These are phyloP conservation scores for Puccinia triticina DNA, from an alignment of 1,284 basidiomycete species.

Conservation along the genomic window DNA sequence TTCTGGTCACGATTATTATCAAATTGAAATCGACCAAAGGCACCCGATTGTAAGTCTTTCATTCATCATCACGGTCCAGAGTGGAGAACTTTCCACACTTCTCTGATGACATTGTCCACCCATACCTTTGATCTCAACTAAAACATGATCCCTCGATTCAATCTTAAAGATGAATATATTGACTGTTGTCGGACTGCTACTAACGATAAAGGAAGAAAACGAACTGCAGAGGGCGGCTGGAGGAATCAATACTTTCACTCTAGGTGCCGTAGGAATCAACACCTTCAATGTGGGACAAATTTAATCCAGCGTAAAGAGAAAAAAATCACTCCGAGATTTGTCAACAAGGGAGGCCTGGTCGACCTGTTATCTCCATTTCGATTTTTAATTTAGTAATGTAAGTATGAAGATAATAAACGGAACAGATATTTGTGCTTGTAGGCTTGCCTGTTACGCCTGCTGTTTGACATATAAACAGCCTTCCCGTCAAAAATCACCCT, in stretches of 20 bases:
- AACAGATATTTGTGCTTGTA: no score
- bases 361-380: no score
- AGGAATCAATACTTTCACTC: neutral
- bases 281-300: no score
- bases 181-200: slow-evolving; percentile 9
- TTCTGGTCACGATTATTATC: neutral
- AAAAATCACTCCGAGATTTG: no score
- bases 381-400: no score
- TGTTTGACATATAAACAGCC: no score
- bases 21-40: slow-evolving; percentile 10
- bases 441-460: no score
- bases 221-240: neutral
- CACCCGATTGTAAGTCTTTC: neutral
- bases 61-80: neutral
- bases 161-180: slow-evolving; percentile 9
- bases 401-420: no score
- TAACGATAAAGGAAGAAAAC: slow-evolving; percentile 9
- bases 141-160: neutral
- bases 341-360: no score
- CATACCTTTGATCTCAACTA: neutral
- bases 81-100: neutral
- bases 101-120: neutral
- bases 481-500: no score
- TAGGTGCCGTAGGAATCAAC: no score
- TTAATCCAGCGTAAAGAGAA: no score